Evolutionary conservation across 139 green algal species (phyloP).

Genomic region (Picochlorum sp.): DNA sequence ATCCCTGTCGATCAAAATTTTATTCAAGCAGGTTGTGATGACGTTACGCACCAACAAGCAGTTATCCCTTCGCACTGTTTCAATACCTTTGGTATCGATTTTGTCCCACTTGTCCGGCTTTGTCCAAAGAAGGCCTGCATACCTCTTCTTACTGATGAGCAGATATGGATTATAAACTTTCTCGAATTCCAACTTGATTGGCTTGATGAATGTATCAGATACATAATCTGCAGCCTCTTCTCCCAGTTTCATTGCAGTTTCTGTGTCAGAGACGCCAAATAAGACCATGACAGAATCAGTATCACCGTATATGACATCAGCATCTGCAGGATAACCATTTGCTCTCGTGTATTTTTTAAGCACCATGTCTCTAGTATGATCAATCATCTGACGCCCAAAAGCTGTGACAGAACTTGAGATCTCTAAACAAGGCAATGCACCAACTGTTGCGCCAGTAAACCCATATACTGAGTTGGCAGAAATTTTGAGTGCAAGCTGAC

Average conservation of each 20-base stretch:
- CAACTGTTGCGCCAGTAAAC: constrained; percentile 95
- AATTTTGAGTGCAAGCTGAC: constrained; percentile 93
- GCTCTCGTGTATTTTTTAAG: constrained; percentile 49
- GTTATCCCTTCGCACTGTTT: constrained; percentile 98
- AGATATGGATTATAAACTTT: constrained; percentile 99
- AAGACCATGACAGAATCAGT: constrained; percentile 80
- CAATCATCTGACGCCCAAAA: constrained; percentile 96
- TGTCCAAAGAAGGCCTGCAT: constrained; percentile 95
- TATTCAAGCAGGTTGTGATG: constrained; percentile 78
- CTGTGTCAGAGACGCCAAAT: constrained; percentile 51
- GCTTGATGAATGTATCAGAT: constrained; percentile 76
- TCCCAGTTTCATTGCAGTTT: constrained; percentile 84
- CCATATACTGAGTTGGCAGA: constrained; percentile 96
- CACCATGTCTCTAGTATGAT: constrained; percentile 71
- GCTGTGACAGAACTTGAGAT: constrained; percentile 74
- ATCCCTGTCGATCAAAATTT: constrained; percentile 81
- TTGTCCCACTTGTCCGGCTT: constrained; percentile 89
- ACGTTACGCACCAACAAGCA: constrained; percentile 86
- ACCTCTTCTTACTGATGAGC: constrained; percentile 99
- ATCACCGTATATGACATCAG: constrained; percentile 95
- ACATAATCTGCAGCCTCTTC: constrained; percentile 75
- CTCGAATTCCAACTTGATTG: constrained; percentile 98
- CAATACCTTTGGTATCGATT: constrained; percentile 98
- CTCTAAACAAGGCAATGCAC: constrained; percentile 93
- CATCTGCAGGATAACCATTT: constrained; percentile 85